phyloP scores from a whole-genome alignment of 768 basidiomycete species.

The Boletus vermiculosoides region DNA sequence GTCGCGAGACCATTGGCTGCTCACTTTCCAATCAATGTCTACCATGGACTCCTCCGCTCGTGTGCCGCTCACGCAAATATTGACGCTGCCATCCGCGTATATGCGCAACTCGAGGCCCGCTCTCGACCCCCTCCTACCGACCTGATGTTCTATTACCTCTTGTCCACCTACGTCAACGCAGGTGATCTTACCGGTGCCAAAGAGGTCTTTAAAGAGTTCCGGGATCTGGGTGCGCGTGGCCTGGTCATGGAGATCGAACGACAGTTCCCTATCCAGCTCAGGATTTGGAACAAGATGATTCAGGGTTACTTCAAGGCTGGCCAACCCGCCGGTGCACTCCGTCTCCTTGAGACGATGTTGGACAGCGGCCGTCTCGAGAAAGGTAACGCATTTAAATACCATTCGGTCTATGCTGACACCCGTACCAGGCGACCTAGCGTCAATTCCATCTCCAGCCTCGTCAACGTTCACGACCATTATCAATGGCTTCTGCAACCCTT shows the following conservation, averaged over 20 bases:
- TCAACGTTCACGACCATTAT: constrained; percentile 67
- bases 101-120: constrained; percentile 54
- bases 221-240: constrained; percentile 39
- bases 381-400: not conserved
- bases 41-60: constrained; percentile 56
- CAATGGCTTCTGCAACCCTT: constrained; percentile 57
- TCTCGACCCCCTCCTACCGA: constrained; percentile 31
- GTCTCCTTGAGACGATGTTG: constrained; percentile 70
- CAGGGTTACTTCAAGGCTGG: constrained; percentile 67
- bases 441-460: constrained; percentile 55
- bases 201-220: constrained; percentile 64
- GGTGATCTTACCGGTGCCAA: constrained; percentile 50
- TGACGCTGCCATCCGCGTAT: constrained; percentile 62
- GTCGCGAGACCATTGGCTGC: constrained; percentile 5
- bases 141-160: constrained; percentile 50
- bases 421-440: constrained; percentile 26
- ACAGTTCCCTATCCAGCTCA: constrained; percentile 38
- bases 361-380: constrained; percentile 34
- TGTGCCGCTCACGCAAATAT: constrained; percentile 58
- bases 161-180: constrained; percentile 55
- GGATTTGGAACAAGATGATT: constrained; percentile 76
- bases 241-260: constrained; percentile 22
- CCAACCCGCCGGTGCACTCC: constrained; percentile 60
- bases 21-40: constrained; percentile 40
- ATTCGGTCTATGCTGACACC: not conserved